Conservation (phyloP, 2,329 filamentous ascomycete genomes). For the Pseudogymnoascus sp. region DNA sequence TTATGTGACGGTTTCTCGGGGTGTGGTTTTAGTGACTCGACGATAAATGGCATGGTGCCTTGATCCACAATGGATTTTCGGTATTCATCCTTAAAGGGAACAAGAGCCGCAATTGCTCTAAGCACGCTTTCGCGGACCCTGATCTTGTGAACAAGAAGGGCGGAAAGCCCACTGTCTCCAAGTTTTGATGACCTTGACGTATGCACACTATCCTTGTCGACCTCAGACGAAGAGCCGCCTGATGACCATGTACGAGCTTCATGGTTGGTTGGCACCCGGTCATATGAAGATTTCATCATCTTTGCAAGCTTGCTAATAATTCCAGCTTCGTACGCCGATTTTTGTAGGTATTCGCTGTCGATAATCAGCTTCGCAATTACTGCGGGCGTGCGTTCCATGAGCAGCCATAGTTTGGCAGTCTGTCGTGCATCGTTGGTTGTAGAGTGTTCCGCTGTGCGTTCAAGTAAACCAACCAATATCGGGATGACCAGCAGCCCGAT, state of each 20-base stretch:
- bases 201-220: not conserved
- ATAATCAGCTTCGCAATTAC: constrained; percentile 73
- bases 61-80: constrained; percentile 76
- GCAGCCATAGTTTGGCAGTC: constrained; percentile 40
- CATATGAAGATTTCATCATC: constrained; percentile 61
- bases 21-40: constrained; percentile 69
- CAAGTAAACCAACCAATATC: constrained; percentile 60
- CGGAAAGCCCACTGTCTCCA: constrained; percentile 55
- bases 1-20: constrained; percentile 43
- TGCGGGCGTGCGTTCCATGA: constrained; percentile 66
- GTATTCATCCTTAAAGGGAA: constrained; percentile 75
- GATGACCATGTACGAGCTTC: constrained; percentile 50
- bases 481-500: constrained; percentile 65
- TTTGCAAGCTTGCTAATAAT: constrained; percentile 57
- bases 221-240: constrained; percentile 1
- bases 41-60: constrained; percentile 73
- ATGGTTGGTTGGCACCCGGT: constrained; percentile 43
- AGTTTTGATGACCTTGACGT: constrained; percentile 42
- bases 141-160: constrained; percentile 60
- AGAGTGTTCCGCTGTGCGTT: constrained; percentile 37
- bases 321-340: constrained; percentile 67
- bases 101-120: constrained; percentile 73
- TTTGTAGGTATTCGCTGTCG: constrained; percentile 74
- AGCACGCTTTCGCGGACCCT: constrained; percentile 70
- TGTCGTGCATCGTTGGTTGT: constrained; percentile 32